Evolutionary conservation across 371 early-diverging fungal genomes (phyloP).

Genomic region (Mucor saturninus): DNA sequence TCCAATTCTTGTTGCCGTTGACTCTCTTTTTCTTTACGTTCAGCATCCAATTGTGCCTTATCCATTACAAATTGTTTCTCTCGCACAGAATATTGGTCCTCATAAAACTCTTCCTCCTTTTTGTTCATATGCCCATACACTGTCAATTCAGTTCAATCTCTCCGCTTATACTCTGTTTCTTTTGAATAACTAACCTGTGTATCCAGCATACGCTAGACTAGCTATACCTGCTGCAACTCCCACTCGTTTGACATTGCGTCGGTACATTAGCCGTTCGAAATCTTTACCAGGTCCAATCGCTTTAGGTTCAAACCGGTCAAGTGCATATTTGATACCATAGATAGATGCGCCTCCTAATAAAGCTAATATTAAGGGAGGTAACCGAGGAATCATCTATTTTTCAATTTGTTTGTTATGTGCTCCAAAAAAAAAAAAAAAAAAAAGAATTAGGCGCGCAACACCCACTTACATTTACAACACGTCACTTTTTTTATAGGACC

Average conservation of each 20-base stretch:
- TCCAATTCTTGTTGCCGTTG: constrained; percentile 14
- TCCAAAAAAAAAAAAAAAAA: not conserved
- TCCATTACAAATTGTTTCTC: constrained; percentile 31
- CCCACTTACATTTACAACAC: too few relatives aligned
- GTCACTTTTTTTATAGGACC: too few relatives aligned
- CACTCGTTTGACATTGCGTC: constrained; percentile 27
- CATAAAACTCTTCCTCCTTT: constrained; percentile 27
- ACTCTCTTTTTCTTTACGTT: constrained; percentile 28
- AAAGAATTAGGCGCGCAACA: not conserved
- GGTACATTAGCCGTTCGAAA: constrained; percentile 28
- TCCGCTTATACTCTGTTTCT: not conserved
- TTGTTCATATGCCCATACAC: not conserved
- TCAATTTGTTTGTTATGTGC: not conserved
- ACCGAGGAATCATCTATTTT: constrained; percentile 44
- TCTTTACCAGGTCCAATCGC: constrained; percentile 42
- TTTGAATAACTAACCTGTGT: constrained; percentile 30
- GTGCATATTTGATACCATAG: constrained; percentile 42
- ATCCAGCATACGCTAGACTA: constrained; percentile 30
- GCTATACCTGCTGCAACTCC: constrained; percentile 33
- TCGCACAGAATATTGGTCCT: constrained; percentile 48
- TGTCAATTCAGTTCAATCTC: not conserved
- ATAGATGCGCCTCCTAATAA: constrained; percentile 43
- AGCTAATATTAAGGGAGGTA: constrained; percentile 49
- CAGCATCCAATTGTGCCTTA: constrained; percentile 11
- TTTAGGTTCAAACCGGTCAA: constrained; percentile 43